Conservation (phyloP, 441 rosid species). For the Jatropha multifida region DNA sequence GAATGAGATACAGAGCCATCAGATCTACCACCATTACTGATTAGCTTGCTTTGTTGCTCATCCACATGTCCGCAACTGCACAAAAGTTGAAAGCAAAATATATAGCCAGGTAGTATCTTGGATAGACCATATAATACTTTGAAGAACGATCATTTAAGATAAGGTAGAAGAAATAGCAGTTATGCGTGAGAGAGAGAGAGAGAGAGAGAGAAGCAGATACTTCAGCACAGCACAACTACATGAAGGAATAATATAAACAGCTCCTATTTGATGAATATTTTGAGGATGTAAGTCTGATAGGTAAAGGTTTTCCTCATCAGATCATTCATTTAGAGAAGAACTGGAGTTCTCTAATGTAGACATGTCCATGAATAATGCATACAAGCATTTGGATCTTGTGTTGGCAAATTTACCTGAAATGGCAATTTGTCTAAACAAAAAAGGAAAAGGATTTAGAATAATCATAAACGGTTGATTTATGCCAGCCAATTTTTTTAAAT, state of each 20-base stretch:
- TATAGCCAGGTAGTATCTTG: background rate
- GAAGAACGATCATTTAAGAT: background rate
- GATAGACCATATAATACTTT: background rate
- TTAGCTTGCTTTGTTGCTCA: slow-evolving; percentile 15
- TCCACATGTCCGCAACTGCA: slow-evolving; percentile 19
- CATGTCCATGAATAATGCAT: too few species aligned
- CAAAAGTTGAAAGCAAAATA: slow-evolving; percentile 9
- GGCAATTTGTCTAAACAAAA: too few species aligned
- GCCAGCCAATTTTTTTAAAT: too few species aligned
- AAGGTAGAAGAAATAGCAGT: background rate
- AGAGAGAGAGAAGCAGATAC: background rate
- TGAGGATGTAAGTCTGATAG: too few species aligned
- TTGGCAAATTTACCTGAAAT: too few species aligned
- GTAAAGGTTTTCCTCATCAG: background rate
- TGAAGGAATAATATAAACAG: background rate
- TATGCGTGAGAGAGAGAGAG: background rate
- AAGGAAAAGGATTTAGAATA: too few species aligned
- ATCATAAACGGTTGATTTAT: too few species aligned
- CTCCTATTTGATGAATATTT: background rate
- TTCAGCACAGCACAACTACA: background rate
- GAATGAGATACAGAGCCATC: slow-evolving; percentile 26
- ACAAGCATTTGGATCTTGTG: too few species aligned
- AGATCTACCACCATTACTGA: slow-evolving; percentile 26
- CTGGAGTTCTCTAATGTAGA: background rate
- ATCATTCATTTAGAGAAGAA: background rate